A percentile compares a stretch with the other conserved stretches of the same genome.
Evolutionary conservation across 2,329 filamentous ascomycete genomes (phyloP).

Genomic region (Daldinia eschscholtzii): DNA sequence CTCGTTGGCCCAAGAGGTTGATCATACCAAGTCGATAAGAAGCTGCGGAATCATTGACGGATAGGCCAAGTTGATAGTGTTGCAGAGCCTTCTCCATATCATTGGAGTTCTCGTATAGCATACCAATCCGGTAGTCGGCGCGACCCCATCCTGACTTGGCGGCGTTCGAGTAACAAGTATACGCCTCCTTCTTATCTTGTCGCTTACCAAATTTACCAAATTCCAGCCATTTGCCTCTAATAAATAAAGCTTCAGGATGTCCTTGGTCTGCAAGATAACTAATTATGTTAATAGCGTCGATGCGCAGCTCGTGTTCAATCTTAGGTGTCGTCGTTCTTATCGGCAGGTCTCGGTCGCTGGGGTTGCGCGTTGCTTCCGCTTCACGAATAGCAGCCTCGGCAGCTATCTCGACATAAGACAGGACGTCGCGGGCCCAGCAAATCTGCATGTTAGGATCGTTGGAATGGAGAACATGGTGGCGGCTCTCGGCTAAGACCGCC

Average conservation of each 20-base stretch:
- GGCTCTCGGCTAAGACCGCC: conserved; percentile 85
- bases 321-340: conserved; percentile 82
- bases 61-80: conserved; percentile 88
- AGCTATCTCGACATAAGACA: conserved; percentile 88
- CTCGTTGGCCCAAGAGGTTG: conserved; percentile 93
- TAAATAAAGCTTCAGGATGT: conserved; percentile 94
- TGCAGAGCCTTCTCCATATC: conserved; percentile 90
- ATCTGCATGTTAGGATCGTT: conserved; percentile 97
- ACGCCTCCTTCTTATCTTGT: conserved; percentile 94
- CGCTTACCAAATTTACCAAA: conserved; percentile 96
- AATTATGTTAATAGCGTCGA: conserved; percentile 93
- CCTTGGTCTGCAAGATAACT: conserved; percentile 89
- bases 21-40: conserved; percentile 95
- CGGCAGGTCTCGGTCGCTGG: conserved; percentile 54
- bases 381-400: conserved; percentile 81
- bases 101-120: conserved; percentile 97
- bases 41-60: conserved; percentile 86
- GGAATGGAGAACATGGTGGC: conserved; percentile 86
- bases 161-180: conserved; percentile 85
- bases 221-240: conserved; percentile 96
- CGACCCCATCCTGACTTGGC: conserved; percentile 87
- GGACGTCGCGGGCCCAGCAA: conserved; percentile 93
- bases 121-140: conserved; percentile 96
- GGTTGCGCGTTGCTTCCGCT: conserved; percentile 53
- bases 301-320: conserved; percentile 86